These are phyloP conservation scores for Schizosaccharomyces pombe DNA, from an alignment of 805 yeast species.

Conservation along the genomic window DNA sequence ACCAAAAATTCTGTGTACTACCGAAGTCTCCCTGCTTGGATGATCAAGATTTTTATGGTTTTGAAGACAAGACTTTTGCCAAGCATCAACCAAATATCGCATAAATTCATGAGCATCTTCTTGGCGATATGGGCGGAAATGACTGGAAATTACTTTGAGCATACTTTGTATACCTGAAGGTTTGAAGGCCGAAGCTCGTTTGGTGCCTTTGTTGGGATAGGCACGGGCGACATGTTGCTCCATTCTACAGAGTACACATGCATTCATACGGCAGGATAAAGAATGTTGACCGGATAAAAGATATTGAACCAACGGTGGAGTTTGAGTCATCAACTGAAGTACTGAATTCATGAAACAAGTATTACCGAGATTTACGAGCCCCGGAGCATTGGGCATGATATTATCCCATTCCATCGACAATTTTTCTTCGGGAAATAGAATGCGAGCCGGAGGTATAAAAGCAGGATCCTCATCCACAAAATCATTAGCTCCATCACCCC, in stretches of 20 bases:
- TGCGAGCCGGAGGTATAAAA: not conserved
- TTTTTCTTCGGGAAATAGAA: not conserved
- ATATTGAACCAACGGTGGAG: constrained; percentile 77
- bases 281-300: constrained; percentile 33
- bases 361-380: constrained; percentile 75
- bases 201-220: constrained; percentile 5
- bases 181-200: constrained; percentile 17
- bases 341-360: constrained; percentile 95
- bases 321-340: constrained; percentile 68
- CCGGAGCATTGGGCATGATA: constrained; percentile 17
- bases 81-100: constrained; percentile 11
- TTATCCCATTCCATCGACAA: constrained; percentile 4
- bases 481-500: not conserved
- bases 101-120: constrained; percentile 95
- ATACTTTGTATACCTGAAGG: constrained; percentile 48
- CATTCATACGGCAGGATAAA: constrained; percentile 23
- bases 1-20: constrained; percentile 82
- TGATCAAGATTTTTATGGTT: constrained; percentile 6
- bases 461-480: not conserved
- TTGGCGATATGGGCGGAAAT: constrained; percentile 21
- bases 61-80: constrained; percentile 9
- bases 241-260: constrained; percentile 10
- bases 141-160: constrained; percentile 30
- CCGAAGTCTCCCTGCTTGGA: constrained; percentile 24
- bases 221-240: constrained; percentile 9